phyloP scores from a whole-genome alignment of 2,329 filamentous ascomycete species.

The Colletotrichum tropicicola region DNA sequence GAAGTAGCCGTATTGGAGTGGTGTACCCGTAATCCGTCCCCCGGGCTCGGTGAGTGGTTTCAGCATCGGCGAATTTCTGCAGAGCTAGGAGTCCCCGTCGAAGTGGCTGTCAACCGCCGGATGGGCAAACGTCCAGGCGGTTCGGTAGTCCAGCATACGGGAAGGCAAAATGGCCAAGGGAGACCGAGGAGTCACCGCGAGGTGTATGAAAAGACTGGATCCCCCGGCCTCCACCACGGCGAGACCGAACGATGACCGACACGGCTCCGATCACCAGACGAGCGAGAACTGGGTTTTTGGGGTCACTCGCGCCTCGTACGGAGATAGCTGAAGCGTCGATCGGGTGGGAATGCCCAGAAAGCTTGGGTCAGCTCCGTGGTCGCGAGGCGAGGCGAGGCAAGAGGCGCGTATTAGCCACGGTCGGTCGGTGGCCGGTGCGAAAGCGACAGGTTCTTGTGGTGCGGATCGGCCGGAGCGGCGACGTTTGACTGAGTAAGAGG shows the following conservation, averaged over 20 bases:
- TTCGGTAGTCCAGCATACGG: not conserved
- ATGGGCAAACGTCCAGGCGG: slow-evolving; percentile 4
- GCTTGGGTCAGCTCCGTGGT: slow-evolving; percentile 21
- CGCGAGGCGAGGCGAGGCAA: slow-evolving; percentile 11
- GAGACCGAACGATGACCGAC: slow-evolving; percentile 25
- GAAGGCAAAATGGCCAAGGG: slow-evolving; percentile 21
- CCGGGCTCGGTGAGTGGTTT: slow-evolving; percentile 19
- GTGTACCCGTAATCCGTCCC: slow-evolving; percentile 14
- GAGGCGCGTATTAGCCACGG: slow-evolving; percentile 19
- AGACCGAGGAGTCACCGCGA: not conserved
- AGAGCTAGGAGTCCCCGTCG: slow-evolving; percentile 3
- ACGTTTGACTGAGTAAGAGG: slow-evolving; percentile 20
- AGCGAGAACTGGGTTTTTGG: slow-evolving; percentile 8
- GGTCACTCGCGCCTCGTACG: no score
- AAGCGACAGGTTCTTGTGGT: slow-evolving; percentile 2
- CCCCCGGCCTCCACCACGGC: slow-evolving; percentile 17
- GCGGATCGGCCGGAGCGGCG: slow-evolving; percentile 28
- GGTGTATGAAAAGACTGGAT: slow-evolving; percentile 4
- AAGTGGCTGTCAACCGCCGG: slow-evolving; percentile 7
- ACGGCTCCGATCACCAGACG: slow-evolving; percentile 24
- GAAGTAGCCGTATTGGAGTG: slow-evolving; percentile 20
- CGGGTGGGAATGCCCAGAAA: slow-evolving; percentile 8
- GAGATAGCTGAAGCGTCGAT: slow-evolving; percentile 12
- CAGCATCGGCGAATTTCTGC: slow-evolving; percentile 17
- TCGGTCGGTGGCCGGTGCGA: slow-evolving; percentile 15